These are phyloP conservation scores for Alternaria tenuissima DNA, from an alignment of 2,329 filamentous ascomycete species.

Conservation along the genomic window DNA sequence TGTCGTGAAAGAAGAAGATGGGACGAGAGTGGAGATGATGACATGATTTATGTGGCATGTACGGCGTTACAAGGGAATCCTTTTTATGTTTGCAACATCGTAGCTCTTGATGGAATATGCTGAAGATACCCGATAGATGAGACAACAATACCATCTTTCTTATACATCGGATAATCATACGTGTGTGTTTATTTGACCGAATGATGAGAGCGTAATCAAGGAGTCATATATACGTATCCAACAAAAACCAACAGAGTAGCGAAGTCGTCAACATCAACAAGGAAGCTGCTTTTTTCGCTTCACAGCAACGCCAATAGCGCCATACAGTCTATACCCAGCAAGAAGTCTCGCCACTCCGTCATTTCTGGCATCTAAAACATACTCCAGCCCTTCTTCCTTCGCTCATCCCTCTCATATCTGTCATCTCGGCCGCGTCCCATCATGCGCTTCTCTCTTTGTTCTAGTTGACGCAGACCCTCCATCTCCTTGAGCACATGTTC, in stretches of 20 bases:
- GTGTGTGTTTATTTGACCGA: not conserved
- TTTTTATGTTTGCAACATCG: not conserved
- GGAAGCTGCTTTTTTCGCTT: not conserved
- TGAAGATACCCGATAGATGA: conserved; percentile 8
- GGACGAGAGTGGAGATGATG: not conserved
- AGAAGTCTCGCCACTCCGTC: not conserved
- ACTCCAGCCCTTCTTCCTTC: conserved; percentile 44
- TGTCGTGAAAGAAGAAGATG: not conserved
- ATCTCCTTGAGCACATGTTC: conserved; percentile 96
- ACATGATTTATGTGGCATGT: conserved; percentile 2
- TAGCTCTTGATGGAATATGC: not conserved
- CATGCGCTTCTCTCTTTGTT: conserved; percentile 72
- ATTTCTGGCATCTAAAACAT: conserved; percentile 31
- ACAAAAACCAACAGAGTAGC: not conserved
- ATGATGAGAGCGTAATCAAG: not conserved
- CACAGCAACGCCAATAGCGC: conserved; percentile 8
- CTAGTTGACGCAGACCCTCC: conserved; percentile 85
- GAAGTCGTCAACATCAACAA: conserved; percentile 5
- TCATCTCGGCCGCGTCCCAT: conserved; percentile 31
- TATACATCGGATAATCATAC: not conserved
- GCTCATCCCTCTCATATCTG: conserved; percentile 32
- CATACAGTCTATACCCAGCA: conserved; percentile 18
- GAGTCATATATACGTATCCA: conserved; percentile 6
- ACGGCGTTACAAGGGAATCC: not conserved
- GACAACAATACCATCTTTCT: not conserved